Percentiles rank a stretch among this genome's conserved stretches.
Conservation (phyloP, 2,329 filamentous ascomycete species). For the Zalaria sp. region DNA sequence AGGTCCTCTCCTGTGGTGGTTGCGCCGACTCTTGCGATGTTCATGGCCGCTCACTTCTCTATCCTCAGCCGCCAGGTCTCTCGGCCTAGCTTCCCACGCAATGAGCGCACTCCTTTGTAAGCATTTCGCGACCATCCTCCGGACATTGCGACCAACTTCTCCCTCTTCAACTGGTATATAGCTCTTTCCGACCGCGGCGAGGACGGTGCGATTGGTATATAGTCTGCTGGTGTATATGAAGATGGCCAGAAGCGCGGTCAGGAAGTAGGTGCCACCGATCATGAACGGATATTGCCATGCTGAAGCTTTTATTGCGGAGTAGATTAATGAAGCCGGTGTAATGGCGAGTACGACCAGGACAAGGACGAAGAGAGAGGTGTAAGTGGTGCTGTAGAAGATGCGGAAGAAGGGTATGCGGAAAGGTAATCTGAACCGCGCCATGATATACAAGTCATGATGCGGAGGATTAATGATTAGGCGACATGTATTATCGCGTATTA, state of each 20-base stretch:
- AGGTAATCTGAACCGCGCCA: slow-evolving; percentile 9
- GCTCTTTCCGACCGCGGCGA: slow-evolving; percentile 71
- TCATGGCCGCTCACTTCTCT: slow-evolving; percentile 1
- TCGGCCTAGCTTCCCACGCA: slow-evolving; percentile 62
- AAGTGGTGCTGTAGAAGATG: slow-evolving; percentile 69
- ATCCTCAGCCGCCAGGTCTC: slow-evolving; percentile 36
- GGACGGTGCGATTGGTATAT: slow-evolving; percentile 68
- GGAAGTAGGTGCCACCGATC: slow-evolving; percentile 59
- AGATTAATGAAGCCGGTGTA: slow-evolving; percentile 65
- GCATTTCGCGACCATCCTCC: slow-evolving; percentile 59
- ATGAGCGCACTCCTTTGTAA: slow-evolving; percentile 67
- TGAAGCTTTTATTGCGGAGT: slow-evolving; percentile 52
- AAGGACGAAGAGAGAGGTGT: slow-evolving; percentile 61
- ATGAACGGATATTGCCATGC: slow-evolving; percentile 74
- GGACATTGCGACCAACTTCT: slow-evolving; percentile 62
- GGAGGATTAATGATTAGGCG: too few relatives aligned
- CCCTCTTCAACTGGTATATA: slow-evolving; percentile 79
- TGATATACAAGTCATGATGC: slow-evolving; percentile 2
- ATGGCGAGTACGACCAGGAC: slow-evolving; percentile 61
- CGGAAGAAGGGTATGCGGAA: slow-evolving; percentile 50
- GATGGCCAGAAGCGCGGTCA: slow-evolving; percentile 54
- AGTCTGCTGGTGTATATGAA: slow-evolving; percentile 75
- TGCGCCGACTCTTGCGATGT: not conserved
- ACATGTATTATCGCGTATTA: too few relatives aligned
- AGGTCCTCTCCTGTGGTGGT: slow-evolving; percentile 3